phyloP scores from a whole-genome alignment of 2,329 filamentous ascomycete species.

The Fusarium cicatricum region DNA sequence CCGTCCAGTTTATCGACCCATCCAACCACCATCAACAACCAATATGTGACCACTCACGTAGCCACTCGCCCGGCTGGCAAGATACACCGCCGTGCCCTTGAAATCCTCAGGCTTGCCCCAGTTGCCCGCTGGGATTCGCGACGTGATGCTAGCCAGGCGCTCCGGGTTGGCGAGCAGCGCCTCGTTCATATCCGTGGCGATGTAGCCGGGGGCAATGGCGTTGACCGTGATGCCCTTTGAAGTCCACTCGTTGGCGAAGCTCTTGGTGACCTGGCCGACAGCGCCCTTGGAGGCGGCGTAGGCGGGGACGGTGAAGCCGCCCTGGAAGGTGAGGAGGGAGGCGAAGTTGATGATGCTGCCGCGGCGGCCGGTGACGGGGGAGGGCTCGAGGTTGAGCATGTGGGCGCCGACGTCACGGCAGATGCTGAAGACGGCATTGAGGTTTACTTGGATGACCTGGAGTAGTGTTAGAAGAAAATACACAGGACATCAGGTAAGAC shows the following conservation, averaged over 20 bases:
- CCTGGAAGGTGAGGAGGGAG: conserved; percentile 83
- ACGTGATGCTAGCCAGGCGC: conserved; percentile 76
- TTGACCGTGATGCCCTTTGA: conserved; percentile 83
- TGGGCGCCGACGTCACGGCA: conserved; percentile 80
- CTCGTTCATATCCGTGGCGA: conserved; percentile 93
- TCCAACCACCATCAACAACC: conserved; percentile 91
- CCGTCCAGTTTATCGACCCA: conserved; percentile 70
- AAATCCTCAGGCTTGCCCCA: conserved; percentile 90
- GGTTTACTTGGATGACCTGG: conserved; percentile 84
- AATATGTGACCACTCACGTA: conserved; percentile 86
- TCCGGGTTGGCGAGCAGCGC: conserved; percentile 78
- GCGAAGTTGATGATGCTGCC: conserved; percentile 87
- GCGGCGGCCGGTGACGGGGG: conserved; percentile 60
- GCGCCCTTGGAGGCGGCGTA: conserved; percentile 89
- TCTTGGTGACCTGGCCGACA: conserved; percentile 85
- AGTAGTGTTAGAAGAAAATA: conserved; percentile 5
- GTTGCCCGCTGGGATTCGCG: conserved; percentile 81
- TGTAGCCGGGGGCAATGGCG: conserved; percentile 88
- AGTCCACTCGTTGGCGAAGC: conserved; percentile 87
- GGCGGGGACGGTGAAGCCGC: conserved; percentile 86
- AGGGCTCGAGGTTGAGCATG: conserved; percentile 69
- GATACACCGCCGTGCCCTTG: conserved; percentile 80
- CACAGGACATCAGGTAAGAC: too few relatives aligned
- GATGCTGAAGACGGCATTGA: conserved; percentile 81
- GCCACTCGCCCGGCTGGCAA: conserved; percentile 77